phyloP scores from a whole-genome alignment of 768 basidiomycete genomes.

The Exsudoporus frostii region DNA sequence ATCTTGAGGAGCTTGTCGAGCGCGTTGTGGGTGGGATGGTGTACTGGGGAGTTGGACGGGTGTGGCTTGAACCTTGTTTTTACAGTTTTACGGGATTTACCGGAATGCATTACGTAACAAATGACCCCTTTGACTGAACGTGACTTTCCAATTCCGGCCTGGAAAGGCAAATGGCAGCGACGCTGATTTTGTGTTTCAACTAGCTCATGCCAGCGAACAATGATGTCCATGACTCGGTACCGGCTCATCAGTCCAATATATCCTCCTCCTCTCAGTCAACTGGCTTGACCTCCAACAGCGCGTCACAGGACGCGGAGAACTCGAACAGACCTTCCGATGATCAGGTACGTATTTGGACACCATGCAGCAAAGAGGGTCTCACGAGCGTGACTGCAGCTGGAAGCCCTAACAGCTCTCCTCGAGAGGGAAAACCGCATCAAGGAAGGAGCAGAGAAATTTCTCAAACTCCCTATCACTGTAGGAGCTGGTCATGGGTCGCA shows the following conservation, averaged over 20 bases:
- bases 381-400: slow-evolving; percentile 46
- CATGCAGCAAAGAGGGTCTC: background rate
- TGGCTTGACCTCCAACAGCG: slow-evolving; percentile 19
- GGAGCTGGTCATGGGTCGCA: slow-evolving; percentile 5
- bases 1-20: slow-evolving; percentile 53
- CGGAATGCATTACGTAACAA: slow-evolving; percentile 6
- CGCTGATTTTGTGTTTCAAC: background rate
- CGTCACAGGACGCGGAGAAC: slow-evolving; percentile 24
- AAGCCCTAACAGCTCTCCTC: slow-evolving; percentile 62
- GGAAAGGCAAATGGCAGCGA: background rate
- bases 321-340: slow-evolving; percentile 23
- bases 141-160: background rate
- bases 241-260: slow-evolving; percentile 24
- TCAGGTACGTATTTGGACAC: slow-evolving; percentile 24
- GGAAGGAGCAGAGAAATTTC: slow-evolving; percentile 88
- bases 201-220: slow-evolving; percentile 28
- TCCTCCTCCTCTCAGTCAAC: slow-evolving; percentile 33
- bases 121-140: background rate
- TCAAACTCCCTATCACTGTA: slow-evolving; percentile 63
- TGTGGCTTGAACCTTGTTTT: slow-evolving; percentile 34
- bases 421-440: slow-evolving; percentile 79
- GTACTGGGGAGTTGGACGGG: slow-evolving; percentile 47
- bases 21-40: slow-evolving; percentile 45
- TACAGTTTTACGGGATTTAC: slow-evolving; percentile 29
- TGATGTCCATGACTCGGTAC: slow-evolving; percentile 24